A percentile compares a stretch with the other conserved stretches of the same genome.
These are phyloP conservation scores for Scheffersomyces stipitis DNA, from an alignment of 805 yeast genomes.

Conservation along the genomic window DNA sequence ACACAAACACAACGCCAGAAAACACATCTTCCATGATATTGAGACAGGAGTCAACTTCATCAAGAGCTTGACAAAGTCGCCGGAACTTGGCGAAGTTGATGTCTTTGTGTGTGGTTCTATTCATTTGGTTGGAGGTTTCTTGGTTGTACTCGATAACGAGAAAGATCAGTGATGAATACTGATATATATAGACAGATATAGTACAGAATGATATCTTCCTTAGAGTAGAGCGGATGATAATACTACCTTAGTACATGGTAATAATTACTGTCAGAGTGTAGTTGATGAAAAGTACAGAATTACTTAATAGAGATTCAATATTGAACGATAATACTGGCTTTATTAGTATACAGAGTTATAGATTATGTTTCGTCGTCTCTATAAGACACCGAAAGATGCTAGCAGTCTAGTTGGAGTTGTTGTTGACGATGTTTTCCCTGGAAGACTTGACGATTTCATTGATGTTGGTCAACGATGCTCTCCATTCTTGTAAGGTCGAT, in stretches of 20 bases:
- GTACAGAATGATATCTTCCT: slow-evolving; percentile 6
- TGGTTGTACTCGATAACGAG: slow-evolving; percentile 72
- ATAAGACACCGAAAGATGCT: too few species aligned
- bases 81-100: slow-evolving; percentile 40
- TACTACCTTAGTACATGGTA: too few species aligned
- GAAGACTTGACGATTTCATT: slow-evolving; percentile 41
- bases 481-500: slow-evolving; percentile 38
- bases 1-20: slow-evolving; percentile 24
- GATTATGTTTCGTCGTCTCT: too few species aligned
- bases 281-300: too few species aligned
- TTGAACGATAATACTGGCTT: too few species aligned
- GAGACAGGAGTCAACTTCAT: slow-evolving; percentile 67
- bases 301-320: too few species aligned
- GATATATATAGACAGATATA: slow-evolving; percentile 3
- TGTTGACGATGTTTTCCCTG: slow-evolving; percentile 42
- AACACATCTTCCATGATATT: slow-evolving; percentile 66
- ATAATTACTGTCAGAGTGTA: too few species aligned
- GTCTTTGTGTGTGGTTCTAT: slow-evolving; percentile 93
- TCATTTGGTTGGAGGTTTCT: slow-evolving; percentile 90
- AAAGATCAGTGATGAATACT: slow-evolving; percentile 23
- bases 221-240: too few species aligned
- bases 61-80: slow-evolving; percentile 39
- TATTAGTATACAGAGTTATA: too few species aligned
- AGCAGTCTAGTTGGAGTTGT: slow-evolving; percentile 10
- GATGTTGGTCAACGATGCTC: slow-evolving; percentile 38